Evolutionary conservation across 768 basidiomycete genomes (phyloP), one percentile per base, ranked within the genome.

Genomic region (Gautieria morchelliformis): DNA sequence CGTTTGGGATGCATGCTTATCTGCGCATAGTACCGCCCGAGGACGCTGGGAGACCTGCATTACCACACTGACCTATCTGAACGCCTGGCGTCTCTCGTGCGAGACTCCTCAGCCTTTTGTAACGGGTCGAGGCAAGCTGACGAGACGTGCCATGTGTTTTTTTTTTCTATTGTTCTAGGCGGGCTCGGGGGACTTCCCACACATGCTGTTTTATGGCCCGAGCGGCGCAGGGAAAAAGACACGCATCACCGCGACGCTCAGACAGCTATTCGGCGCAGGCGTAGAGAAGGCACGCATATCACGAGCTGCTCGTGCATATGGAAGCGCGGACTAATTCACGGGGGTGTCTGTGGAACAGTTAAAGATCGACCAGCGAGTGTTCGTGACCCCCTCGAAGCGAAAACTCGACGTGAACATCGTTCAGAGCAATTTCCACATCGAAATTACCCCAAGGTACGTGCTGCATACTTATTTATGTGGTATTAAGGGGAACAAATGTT

Each of bases 211-310:
- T 74, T 99, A 97, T 66, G 95, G 95, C 0, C 95, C 95, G 9
- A 90, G 90, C 4, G 95, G 95, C 20, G 93, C 95, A 14, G 95
- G 95, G 15, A 98, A 98, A 77, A 99, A 99, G 79, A 98, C 95
- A 45, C 78, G 95, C 39, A 93, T 98, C 63, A 85, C 86, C 63
- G 90, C 89, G 60, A 94, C 91, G 6, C 69, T 99, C 58, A 76
- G 86, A 61, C 85, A 96, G 64, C 69, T 98, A 51, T 99, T 93
- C 71, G 96, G 95, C 0, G 75, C 82, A 45, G 92, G 94, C 1
- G 92, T 87, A 1, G 95, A 98, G 69, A 97, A 94, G 78, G 95
- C 88, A 60, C 27, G 77, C 60, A 1, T 32, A 12, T 37, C 14
- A n/a, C 14, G 11, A 44, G 4, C 22, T 14, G 33, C 24, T 33